A percentile compares a stretch with the other conserved stretches of the same genome.
Evolutionary conservation across 257 asterid species (phyloP).

Genomic region (Mitragyna speciosa): DNA sequence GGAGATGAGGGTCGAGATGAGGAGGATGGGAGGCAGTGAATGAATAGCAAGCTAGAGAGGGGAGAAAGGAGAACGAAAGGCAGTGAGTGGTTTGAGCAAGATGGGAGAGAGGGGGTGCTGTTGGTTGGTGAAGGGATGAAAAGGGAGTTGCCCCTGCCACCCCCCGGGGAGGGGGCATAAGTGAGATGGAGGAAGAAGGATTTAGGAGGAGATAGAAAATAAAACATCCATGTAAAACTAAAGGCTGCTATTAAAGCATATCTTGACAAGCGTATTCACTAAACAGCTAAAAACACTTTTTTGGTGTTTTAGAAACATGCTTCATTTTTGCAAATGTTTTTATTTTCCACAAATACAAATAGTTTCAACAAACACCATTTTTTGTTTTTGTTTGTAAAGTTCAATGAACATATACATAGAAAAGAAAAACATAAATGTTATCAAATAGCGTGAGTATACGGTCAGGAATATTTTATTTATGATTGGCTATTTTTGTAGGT

Average conservation of each 20-base stretch:
- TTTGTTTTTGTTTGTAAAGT: background rate
- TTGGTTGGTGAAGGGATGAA: background rate
- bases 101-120: background rate
- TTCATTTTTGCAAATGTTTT: background rate
- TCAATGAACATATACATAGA: background rate
- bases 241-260: background rate
- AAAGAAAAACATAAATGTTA: background rate
- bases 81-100: background rate
- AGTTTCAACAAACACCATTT: background rate
- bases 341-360: background rate
- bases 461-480: background rate
- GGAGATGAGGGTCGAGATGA: too few relatives aligned
- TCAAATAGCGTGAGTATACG: background rate
- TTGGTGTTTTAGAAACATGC: background rate
- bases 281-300: background rate
- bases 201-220: background rate
- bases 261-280: background rate
- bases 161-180: background rate
- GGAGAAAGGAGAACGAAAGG: background rate
- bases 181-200: background rate
- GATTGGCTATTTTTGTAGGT: conserved; percentile 48
- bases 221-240: too few relatives aligned
- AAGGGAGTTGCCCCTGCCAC: background rate
- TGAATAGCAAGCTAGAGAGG: background rate
- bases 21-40: background rate